phyloP scores from a whole-genome alignment of 2,329 filamentous ascomycete genomes.

The Paraphoma chrysanthemicola region DNA sequence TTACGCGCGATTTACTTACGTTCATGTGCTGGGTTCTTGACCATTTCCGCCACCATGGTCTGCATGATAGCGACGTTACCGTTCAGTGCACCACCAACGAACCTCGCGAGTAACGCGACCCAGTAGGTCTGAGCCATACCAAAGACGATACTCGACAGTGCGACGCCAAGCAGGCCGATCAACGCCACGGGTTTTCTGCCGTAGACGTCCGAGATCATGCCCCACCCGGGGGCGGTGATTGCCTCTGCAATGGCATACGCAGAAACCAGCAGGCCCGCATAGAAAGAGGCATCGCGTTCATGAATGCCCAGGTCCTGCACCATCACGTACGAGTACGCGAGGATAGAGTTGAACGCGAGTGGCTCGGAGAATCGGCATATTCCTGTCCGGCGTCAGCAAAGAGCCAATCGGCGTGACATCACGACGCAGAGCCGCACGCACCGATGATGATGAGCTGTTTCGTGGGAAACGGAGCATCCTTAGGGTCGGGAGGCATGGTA shows the following conservation, averaged over 20 bases:
- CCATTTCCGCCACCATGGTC: conserved; percentile 93
- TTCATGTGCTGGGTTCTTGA: conserved; percentile 87
- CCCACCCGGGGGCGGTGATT: conserved; percentile 73
- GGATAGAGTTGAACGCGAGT: conserved; percentile 92
- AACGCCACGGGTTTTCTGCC: conserved; percentile 51
- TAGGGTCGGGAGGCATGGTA: conserved; percentile 39
- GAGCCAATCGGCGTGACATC: conserved; percentile 24
- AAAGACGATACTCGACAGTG: conserved; percentile 81
- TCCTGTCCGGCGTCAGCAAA: conserved; percentile 60
- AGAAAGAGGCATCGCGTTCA: conserved; percentile 71
- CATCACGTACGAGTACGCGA: conserved; percentile 69
- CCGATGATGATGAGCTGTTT: conserved; percentile 55
- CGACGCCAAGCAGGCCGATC: conserved; percentile 74
- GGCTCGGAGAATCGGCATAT: conserved; percentile 93
- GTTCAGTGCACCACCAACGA: conserved; percentile 82
- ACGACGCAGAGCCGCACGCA: conserved; percentile 24
- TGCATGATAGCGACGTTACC: conserved; percentile 90
- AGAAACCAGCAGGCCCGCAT: conserved; percentile 83
- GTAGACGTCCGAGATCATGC: conserved; percentile 49
- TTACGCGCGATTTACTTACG: conserved; percentile 61
- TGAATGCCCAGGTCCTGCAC: conserved; percentile 48
- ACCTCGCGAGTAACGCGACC: conserved; percentile 78
- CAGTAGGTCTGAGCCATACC: conserved; percentile 84
- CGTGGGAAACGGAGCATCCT: conserved; percentile 52
- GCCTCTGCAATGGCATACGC: conserved; percentile 89